Base-by-base conservation (phyloP, 108 stramenopile species). In the Skeletonema menzelii region DNA sequence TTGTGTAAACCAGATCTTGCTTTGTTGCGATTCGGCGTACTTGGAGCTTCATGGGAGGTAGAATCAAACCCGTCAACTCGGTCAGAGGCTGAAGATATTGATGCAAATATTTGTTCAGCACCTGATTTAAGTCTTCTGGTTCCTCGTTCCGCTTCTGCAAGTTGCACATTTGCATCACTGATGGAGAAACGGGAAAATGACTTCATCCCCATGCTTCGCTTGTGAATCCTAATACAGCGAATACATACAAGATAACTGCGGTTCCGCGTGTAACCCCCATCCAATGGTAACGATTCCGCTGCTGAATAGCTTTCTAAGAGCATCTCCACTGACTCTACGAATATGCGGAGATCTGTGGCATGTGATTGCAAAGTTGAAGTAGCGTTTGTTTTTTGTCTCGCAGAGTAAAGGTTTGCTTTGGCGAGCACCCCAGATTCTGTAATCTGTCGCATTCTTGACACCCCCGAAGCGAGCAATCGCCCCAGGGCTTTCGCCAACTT, bases 251-350 rank as follows among this genome's bases (percentile, higher is more conserved):
- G 40, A 22, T 76, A 76, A 11, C 67, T 76, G 1, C 75, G 67
- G 44, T 65, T 65, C 2, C 37, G 37, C 14, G 73, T 61, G 57
- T 65, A 76, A 35, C 67, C 79, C 14, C 85, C 79, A 63, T 76
- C 82, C n/a, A 56, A 69, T n/a, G 19, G 22, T 38, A 63, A 61
- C 10, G 28, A 32, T 26, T 61, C 30, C 42, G 49, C 5, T 61
- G 86, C 79, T 8, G 85, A 87, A 65, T 89, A 88, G 30, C 87
- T 83, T 65, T 92, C 88, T 20, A 92, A 59, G 22, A 88, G 87
- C 63, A 90, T 79, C 72, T 92, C 87, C 30, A 91, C 64, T 55
- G 85, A 84, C 37, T 91, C 85, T 0, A 91, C 59, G 1, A 55
- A 64, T 13, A 91, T 24, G 40, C 76, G 70, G n/a, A 87, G 0